These are phyloP conservation scores for Microdochium bolleyi DNA, from an alignment of 2,329 filamentous ascomycete genomes.

Conservation along the genomic window DNA sequence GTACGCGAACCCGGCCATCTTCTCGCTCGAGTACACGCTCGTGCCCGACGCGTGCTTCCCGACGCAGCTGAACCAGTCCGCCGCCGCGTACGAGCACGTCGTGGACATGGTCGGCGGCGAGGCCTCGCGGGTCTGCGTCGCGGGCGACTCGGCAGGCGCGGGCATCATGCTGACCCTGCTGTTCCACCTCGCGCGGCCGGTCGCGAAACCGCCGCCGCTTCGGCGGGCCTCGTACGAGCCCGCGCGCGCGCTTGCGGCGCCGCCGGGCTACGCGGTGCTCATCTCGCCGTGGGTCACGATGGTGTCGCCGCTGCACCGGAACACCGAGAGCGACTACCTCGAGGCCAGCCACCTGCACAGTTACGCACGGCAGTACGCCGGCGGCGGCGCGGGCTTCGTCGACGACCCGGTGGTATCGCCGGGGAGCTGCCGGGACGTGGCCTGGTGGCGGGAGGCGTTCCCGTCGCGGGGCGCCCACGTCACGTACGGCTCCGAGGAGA, in stretches of 20 bases:
- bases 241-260: constrained; percentile 14
- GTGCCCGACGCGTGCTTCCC: constrained; percentile 70
- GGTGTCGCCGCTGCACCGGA: constrained; percentile 56
- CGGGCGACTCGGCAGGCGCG: constrained; percentile 74
- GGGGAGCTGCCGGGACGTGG: constrained; percentile 57
- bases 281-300: constrained; percentile 79
- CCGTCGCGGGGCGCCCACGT: constrained; percentile 62
- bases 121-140: constrained; percentile 58
- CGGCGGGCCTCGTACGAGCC: constrained; percentile 19
- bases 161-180: constrained; percentile 67
- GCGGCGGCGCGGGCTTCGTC: constrained; percentile 37
- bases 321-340: constrained; percentile 70
- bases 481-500: constrained; percentile 68
- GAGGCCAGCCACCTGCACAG: constrained; percentile 56
- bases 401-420: constrained; percentile 59
- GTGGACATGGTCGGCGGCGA: constrained; percentile 45
- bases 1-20: constrained; percentile 69
- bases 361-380: constrained; percentile 65
- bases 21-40: constrained; percentile 73
- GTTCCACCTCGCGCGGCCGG: constrained; percentile 46
- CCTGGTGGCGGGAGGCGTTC: constrained; percentile 59
- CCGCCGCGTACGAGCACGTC: constrained; percentile 64
- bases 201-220: not conserved
- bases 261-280: constrained; percentile 53
- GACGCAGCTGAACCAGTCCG: constrained; percentile 61